Conservation (phyloP, 495 filamentous ascomycete species). For the Penicillium bialowiezense region DNA sequence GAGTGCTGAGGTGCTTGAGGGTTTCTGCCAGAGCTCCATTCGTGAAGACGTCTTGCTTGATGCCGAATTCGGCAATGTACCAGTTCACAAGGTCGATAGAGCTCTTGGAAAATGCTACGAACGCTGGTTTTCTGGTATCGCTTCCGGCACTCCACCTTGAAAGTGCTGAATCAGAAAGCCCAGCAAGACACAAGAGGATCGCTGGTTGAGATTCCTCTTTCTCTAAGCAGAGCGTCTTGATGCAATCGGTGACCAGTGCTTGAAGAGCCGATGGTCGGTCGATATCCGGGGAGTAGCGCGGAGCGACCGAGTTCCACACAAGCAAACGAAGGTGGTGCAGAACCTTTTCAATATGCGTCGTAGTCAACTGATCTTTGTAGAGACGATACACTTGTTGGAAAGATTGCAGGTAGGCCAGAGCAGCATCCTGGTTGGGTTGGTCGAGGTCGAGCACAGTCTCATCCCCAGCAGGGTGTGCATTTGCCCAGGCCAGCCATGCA, state of each 20-base stretch:
- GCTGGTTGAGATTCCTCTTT: slow-evolving; percentile 62
- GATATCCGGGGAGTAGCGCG: slow-evolving; percentile 77
- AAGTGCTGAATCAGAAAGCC: slow-evolving; percentile 61
- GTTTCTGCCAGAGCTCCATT: slow-evolving; percentile 58
- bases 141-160: slow-evolving; percentile 43
- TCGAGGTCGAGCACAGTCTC: slow-evolving; percentile 44
- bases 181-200: slow-evolving; percentile 64
- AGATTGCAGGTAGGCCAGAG: slow-evolving; percentile 72
- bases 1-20: slow-evolving; percentile 60
- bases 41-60: slow-evolving; percentile 62
- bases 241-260: slow-evolving; percentile 64
- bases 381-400: slow-evolving; percentile 79
- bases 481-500: slow-evolving; percentile 72
- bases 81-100: slow-evolving; percentile 66
- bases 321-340: slow-evolving; percentile 56
- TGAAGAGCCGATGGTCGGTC: slow-evolving; percentile 81
- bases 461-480: slow-evolving; percentile 54
- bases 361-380: slow-evolving; percentile 60
- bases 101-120: slow-evolving; percentile 79
- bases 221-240: slow-evolving; percentile 70
- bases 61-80: slow-evolving; percentile 60
- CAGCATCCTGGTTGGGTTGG: slow-evolving; percentile 67
- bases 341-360: slow-evolving; percentile 54
- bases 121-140: slow-evolving; percentile 59
- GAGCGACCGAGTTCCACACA: slow-evolving; percentile 66